These are phyloP conservation scores for Quercus ilex DNA, from an alignment of 306 rosid genomes.

Conservation along the genomic window DNA sequence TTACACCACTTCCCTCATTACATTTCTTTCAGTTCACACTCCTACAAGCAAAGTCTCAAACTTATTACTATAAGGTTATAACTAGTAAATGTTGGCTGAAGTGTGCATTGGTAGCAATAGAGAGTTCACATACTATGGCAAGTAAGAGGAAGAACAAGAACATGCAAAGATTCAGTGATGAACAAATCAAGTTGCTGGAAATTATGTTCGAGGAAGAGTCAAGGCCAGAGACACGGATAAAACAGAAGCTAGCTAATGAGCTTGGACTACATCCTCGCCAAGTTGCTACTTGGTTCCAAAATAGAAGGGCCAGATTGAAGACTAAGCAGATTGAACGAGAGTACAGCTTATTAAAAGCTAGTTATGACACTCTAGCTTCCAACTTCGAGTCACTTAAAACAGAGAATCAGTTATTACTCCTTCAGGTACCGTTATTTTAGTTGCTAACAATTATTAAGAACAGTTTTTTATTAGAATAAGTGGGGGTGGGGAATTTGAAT, in stretches of 20 bases:
- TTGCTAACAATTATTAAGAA: background rate
- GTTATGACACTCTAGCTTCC: slow-evolving; percentile 57
- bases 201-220: slow-evolving; percentile 67
- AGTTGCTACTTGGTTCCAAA: slow-evolving; percentile 95
- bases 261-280: slow-evolving; percentile 88
- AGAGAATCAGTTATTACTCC: slow-evolving; percentile 62
- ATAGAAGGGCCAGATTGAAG: slow-evolving; percentile 88
- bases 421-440: slow-evolving; percentile 52
- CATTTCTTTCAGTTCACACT: background rate
- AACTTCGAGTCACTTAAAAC: slow-evolving; percentile 59
- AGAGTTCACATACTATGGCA: background rate
- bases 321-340: slow-evolving; percentile 78
- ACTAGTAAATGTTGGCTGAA: background rate
- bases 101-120: background rate
- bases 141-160: slow-evolving; percentile 45
- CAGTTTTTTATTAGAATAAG: too few species aligned
- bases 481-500: background rate
- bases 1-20: background rate
- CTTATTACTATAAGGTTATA: background rate
- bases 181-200: slow-evolving; percentile 75
- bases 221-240: slow-evolving; percentile 73
- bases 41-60: too few species aligned
- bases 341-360: slow-evolving; percentile 39
- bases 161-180: slow-evolving; percentile 78
- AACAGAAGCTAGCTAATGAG: slow-evolving; percentile 68